These are phyloP conservation scores for Agapanthus africanus DNA, from an alignment of 106 monocot species.

Conservation along the genomic window DNA sequence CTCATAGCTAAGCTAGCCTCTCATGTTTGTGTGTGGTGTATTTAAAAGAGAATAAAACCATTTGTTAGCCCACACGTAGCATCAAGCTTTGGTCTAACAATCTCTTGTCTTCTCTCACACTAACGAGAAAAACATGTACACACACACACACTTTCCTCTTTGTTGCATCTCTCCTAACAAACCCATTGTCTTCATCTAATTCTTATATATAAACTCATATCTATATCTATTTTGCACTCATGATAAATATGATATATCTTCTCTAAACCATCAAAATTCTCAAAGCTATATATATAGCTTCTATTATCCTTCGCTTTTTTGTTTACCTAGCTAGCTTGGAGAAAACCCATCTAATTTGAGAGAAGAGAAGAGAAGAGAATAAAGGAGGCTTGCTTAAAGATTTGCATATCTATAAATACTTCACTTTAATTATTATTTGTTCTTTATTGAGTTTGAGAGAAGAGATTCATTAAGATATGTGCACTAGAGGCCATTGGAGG, in stretches of 20 bases:
- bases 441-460: no score
- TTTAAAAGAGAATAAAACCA: constrained; percentile 14
- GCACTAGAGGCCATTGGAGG: constrained; percentile 59
- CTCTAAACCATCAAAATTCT: no score
- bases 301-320: no score
- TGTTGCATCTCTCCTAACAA: constrained; percentile 3
- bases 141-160: constrained; percentile 14
- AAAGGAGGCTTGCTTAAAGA: no score
- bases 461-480: no score
- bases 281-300: no score
- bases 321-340: no score
- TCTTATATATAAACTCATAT: not conserved
- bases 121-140: no score
- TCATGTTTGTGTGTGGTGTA: not conserved
- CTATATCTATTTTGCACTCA: not conserved
- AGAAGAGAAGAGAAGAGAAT: no score
- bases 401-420: no score
- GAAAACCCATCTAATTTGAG: no score
- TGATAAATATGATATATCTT: not conserved
- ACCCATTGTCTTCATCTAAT: not conserved
- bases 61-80: constrained; percentile 60
- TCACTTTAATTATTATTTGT: no score
- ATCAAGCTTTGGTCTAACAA: constrained; percentile 17
- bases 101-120: constrained; percentile 25
- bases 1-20: not conserved